Evolutionary conservation across 768 basidiomycete species (phyloP).

Genomic region (Lactarius tabidus): DNA sequence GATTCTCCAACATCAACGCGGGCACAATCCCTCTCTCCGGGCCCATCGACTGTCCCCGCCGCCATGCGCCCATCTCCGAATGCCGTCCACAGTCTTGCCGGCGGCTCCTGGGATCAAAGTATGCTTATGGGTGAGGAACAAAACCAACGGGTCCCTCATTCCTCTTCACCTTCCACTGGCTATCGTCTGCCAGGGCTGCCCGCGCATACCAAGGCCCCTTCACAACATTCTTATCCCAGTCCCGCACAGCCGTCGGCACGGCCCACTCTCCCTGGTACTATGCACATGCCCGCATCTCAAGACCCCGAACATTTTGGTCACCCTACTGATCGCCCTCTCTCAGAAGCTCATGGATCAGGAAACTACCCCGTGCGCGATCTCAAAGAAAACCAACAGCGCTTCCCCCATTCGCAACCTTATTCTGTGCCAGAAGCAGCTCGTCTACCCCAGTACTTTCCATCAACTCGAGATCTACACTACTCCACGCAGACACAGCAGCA

Average conservation of each 20-base stretch:
- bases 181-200: conserved; percentile 18
- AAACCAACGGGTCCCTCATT: conserved; percentile 27
- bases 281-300: conserved; percentile 34
- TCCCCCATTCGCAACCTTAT: conserved; percentile 51
- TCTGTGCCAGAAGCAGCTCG: conserved; percentile 28
- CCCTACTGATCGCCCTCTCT: conserved; percentile 48
- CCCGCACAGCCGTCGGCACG: conserved; percentile 37
- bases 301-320: conserved; percentile 42
- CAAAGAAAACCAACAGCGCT: conserved; percentile 50
- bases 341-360: conserved; percentile 39
- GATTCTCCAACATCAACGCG: conserved; percentile 43
- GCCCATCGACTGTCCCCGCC: conserved; percentile 50
- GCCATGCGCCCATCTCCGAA: conserved; percentile 37
- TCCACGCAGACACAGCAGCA: conserved; percentile 33
- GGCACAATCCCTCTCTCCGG: conserved; percentile 63
- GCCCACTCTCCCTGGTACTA: conserved; percentile 38
- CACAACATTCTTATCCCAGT: conserved; percentile 22
- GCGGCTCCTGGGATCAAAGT: conserved; percentile 52
- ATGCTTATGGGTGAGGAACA: conserved; percentile 48
- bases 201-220: conserved; percentile 5
- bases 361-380: conserved; percentile 45
- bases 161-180: conserved; percentile 38
- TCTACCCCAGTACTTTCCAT: conserved; percentile 30
- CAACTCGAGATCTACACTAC: conserved; percentile 33
- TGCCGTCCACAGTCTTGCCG: conserved; percentile 41